phyloP scores from a whole-genome alignment of 2,329 filamentous ascomycete species.

The Aspergillus intermedius region DNA sequence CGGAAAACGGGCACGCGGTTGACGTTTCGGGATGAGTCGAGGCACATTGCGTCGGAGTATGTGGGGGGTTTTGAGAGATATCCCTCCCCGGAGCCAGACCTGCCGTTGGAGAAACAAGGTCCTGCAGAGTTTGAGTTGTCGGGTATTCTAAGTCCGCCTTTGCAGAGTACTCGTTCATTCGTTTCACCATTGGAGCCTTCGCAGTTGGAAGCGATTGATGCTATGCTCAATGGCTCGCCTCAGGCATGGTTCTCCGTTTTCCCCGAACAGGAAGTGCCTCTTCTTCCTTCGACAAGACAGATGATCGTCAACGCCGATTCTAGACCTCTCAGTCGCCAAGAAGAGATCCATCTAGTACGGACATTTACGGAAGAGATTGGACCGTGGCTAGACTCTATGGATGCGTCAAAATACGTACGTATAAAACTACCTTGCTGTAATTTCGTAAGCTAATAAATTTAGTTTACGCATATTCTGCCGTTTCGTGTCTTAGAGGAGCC shows the following conservation, averaged over 20 bases:
- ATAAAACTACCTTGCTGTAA: background rate
- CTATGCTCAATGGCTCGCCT: constrained; percentile 21
- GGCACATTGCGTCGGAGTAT: constrained; percentile 86
- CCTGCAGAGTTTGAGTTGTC: constrained; percentile 22
- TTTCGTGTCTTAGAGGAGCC: constrained; percentile 74
- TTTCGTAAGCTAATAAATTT: constrained; percentile 7
- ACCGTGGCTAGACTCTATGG: constrained; percentile 90
- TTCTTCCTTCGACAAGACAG: constrained; percentile 30
- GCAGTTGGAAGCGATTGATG: constrained; percentile 26
- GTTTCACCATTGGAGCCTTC: constrained; percentile 42
- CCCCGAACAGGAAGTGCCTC: constrained; percentile 28
- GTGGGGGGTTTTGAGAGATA: constrained; percentile 71
- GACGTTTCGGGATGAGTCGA: constrained; percentile 80
- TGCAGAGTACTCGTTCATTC: constrained; percentile 42
- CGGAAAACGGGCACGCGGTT: constrained; percentile 63
- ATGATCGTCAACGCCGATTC: constrained; percentile 38
- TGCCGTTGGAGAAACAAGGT: constrained; percentile 15
- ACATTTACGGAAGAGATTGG: constrained; percentile 87
- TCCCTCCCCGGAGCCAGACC: constrained; percentile 46
- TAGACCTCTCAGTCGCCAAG: constrained; percentile 63
- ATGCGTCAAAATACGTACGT: constrained; percentile 66
- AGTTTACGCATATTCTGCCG: constrained; percentile 77
- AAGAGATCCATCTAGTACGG: constrained; percentile 85
- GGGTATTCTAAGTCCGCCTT: constrained; percentile 36
- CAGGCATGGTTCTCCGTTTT: constrained; percentile 21